Evolutionary conservation across 805 yeast species (phyloP), one percentile per base, ranked within the genome.

Genomic region (Jamesozyma piceae): DNA sequence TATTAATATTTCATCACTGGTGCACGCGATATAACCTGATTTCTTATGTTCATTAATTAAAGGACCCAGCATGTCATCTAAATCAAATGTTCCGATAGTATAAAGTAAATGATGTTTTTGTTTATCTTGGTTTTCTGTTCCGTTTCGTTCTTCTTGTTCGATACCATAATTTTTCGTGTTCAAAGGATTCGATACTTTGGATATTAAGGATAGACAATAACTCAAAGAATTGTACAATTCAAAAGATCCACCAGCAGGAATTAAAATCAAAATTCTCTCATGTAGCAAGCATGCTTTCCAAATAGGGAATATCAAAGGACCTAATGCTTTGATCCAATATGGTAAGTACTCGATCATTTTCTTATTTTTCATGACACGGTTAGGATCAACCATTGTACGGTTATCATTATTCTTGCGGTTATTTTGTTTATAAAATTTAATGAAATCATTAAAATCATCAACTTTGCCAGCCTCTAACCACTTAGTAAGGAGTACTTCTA

Each of bases 301-400:
- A 14, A 63, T 35, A 5, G 65, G 55, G 34, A 58, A 56, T 4
- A 62, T 46, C 17, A 60, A 49, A 10, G 66, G 64, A 2, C 66
- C 67, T n/a, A 63, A 37, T 27, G 42, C 45, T 30, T 51, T 47
- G 5, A 53, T 36, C 63, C 63, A 59, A 36, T 22, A 40, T 5
- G 55, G 54, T 17, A 52, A 42, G 31, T 49, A 39, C 2, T 38
- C 40, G 3, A 20, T 36, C 43, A 26, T 33, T 26, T 15, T 34
- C 17, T 21, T 30, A 15, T 33, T 40, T 27, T n/a, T 27, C 24
- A 18, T 3, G 6, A 19, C 21, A 17, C 13, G 29, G 26, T 34
- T 35, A 4, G 19, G 5, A 10, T 35, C 14, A 4, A 14, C 3
- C 18, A 4, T 13, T 6, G 9, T 22, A 3, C 6, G 20, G 9